phyloP scores from a whole-genome alignment of 805 yeast genomes.

The Starmerella etchellsii region DNA sequence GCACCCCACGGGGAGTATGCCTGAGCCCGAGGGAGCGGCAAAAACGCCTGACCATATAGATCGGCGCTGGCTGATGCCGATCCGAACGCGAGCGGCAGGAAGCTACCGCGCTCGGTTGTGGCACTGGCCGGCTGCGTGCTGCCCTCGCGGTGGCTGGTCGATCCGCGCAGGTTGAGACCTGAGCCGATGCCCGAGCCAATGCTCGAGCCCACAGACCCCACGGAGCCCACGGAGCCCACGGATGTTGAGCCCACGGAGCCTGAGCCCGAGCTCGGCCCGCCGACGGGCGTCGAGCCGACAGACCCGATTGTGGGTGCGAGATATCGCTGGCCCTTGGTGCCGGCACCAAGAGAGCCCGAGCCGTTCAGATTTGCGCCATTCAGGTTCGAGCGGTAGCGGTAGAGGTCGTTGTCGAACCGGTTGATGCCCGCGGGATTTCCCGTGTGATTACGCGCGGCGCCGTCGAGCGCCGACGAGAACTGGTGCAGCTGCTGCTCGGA shows the following conservation, averaged over 20 bases:
- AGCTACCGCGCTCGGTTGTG: constrained; percentile 2
- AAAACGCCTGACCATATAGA: constrained; percentile 20
- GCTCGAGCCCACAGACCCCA: constrained; percentile 1
- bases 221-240: too few species aligned
- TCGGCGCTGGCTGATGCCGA: constrained; percentile 14
- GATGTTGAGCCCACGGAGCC: too few species aligned
- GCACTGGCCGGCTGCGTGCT: background rate
- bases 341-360: background rate
- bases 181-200: background rate
- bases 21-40: constrained; percentile 13
- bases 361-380: background rate
- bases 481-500: constrained; percentile 17
- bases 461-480: constrained; percentile 9
- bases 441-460: constrained; percentile 1
- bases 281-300: too few species aligned
- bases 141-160: background rate
- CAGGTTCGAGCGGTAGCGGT: constrained; percentile 11
- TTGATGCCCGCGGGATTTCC: background rate
- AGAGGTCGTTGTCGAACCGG: background rate
- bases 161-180: background rate
- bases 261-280: too few species aligned
- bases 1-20: constrained; percentile 17
- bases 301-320: too few species aligned
- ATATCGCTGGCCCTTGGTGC: background rate
- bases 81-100: constrained; percentile 8